A percentile compares a stretch with the other conserved stretches of the same genome.
phyloP scores from a whole-genome alignment of 2,329 filamentous ascomycete species.

The Phialemoniopsis sp. region DNA sequence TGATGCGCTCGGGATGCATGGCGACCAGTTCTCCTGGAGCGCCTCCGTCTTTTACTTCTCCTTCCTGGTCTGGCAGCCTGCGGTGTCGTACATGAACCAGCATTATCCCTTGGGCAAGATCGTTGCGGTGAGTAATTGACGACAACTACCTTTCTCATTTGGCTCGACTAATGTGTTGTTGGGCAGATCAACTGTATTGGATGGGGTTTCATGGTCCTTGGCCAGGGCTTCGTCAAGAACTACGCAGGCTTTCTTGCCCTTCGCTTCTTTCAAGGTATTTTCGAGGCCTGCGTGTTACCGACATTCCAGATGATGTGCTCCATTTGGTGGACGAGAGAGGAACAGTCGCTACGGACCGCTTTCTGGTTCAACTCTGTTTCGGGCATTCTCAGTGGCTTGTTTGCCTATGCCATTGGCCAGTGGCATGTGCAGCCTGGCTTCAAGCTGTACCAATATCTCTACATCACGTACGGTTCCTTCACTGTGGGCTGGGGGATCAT shows the following conservation, averaged over 20 bases:
- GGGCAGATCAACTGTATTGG: neutral
- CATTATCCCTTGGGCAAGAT: neutral
- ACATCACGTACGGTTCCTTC: neutral
- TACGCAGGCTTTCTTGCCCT: conserved; percentile 3
- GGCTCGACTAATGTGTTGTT: too few species aligned
- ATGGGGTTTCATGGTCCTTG: neutral
- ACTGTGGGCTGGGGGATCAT: neutral
- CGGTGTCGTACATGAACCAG: neutral
- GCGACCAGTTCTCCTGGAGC: conserved; percentile 1
- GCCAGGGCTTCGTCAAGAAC: conserved; percentile 2
- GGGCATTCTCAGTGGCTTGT: neutral
- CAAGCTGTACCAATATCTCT: conserved; percentile 1
- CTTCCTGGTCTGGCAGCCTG: conserved; percentile 1
- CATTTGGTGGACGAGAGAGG: conserved; percentile 37
- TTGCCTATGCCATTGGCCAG: neutral
- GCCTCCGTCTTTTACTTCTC: neutral
- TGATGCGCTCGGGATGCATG: neutral
- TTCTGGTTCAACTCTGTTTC: conserved; percentile 34
- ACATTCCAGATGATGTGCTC: conserved; percentile 40
- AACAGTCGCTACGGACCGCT: conserved; percentile 32
- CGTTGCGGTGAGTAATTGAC: too few species aligned
- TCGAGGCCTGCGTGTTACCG: conserved; percentile 4
- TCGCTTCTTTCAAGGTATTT: conserved; percentile 1
- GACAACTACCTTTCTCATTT: too few species aligned
- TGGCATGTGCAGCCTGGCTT: conserved; percentile 1